Percentiles rank a stretch among this genome's conserved stretches.
phyloP scores from a whole-genome alignment of 192 early-diverging fungal species.

The Entophlyctis luteolus region DNA sequence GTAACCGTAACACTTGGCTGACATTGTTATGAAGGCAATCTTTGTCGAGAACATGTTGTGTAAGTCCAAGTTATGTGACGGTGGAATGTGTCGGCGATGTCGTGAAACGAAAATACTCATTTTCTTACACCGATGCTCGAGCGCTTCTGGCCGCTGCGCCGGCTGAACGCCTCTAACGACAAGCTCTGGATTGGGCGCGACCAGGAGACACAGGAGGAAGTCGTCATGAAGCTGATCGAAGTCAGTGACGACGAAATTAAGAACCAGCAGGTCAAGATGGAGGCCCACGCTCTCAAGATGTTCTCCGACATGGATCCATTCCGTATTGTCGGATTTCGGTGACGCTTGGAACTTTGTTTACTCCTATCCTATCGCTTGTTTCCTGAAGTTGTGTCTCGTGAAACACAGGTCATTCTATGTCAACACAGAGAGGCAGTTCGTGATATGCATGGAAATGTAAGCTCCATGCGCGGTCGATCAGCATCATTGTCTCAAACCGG shows the following conservation, averaged over 20 bases:
- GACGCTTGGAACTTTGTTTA: background rate
- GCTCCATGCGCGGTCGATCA: background rate
- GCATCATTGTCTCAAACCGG: background rate
- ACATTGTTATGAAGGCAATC: too few relatives aligned
- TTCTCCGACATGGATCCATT: conserved; percentile 15
- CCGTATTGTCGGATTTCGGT: conserved; percentile 18
- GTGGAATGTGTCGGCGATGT: too few relatives aligned
- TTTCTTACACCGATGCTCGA: too few relatives aligned
- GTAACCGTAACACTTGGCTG: too few relatives aligned
- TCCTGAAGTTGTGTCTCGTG: background rate
- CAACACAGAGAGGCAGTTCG: conserved; percentile 11
- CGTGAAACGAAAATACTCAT: too few relatives aligned
- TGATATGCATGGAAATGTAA: conserved; percentile 12
- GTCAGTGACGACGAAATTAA: background rate
- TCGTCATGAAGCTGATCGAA: conserved; percentile 14
- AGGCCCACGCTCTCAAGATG: background rate
- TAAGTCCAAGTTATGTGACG: too few relatives aligned
- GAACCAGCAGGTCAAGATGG: conserved; percentile 14
- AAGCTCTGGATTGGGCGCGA: conserved; percentile 3
- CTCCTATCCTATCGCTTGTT: background rate
- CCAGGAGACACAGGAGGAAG: conserved; percentile 4
- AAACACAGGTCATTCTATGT: conserved; percentile 5
- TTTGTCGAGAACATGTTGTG: too few relatives aligned
- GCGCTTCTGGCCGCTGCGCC: conserved; percentile 11
- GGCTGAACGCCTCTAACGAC: background rate